Percentiles rank a stretch among this genome's conserved stretches.
Evolutionary conservation across 768 basidiomycete genomes (phyloP).

Genomic region (Lactifluus piperatus): DNA sequence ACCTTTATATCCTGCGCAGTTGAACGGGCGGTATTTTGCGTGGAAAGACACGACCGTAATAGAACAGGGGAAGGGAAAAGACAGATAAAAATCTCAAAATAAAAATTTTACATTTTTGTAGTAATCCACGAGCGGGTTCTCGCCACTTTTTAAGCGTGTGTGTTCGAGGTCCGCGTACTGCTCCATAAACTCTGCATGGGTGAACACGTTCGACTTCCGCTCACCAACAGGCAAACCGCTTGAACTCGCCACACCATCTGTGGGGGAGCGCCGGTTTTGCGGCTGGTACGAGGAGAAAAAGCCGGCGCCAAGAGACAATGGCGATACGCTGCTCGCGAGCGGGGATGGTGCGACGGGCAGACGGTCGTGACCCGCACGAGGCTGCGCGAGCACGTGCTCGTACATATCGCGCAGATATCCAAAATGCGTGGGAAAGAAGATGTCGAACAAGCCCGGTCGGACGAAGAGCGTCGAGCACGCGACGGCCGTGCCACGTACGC

Average conservation of each 20-base stretch:
- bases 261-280: conserved; percentile 46
- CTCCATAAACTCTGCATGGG: conserved; percentile 82
- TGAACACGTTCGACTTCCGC: conserved; percentile 75
- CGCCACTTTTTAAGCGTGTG: conserved; percentile 71
- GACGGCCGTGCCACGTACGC: conserved; percentile 75
- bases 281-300: conserved; percentile 68
- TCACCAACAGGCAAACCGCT: conserved; percentile 76
- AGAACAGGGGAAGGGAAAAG: neutral
- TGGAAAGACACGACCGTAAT: neutral
- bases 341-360: conserved; percentile 35
- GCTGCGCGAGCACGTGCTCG: conserved; percentile 66
- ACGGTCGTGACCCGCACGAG: conserved; percentile 27
- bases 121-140: conserved; percentile 82
- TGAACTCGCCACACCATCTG: conserved; percentile 61
- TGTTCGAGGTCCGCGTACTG: conserved; percentile 68
- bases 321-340: conserved; percentile 39
- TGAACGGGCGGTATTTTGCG: neutral
- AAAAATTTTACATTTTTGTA: conserved; percentile 93
- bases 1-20: conserved; percentile 59
- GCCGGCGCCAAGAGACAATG: conserved; percentile 44
- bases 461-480: conserved; percentile 89
- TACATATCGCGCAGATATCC: conserved; percentile 83
- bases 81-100: conserved; percentile 52
- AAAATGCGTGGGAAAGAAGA: conserved; percentile 96
- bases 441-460: conserved; percentile 94